phyloP scores from a whole-genome alignment of 1,139 yeast genomes.

The Scheffersomyces quercinus region DNA sequence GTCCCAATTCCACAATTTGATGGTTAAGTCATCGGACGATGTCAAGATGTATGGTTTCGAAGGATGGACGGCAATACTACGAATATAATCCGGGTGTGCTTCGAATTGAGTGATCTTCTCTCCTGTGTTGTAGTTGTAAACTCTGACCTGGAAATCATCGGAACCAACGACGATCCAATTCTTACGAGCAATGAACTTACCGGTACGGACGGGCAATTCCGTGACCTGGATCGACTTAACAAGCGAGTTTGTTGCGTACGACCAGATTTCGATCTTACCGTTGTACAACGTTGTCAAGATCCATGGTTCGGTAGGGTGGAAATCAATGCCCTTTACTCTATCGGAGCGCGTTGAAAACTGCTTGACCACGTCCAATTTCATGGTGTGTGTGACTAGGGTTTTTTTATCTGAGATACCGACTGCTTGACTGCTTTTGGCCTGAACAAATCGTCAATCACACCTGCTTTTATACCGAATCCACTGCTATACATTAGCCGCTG shows the following conservation, averaged over 20 bases:
- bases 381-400: slow-evolving; percentile 9
- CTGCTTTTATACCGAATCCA: too few species aligned
- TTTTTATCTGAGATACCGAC: too few species aligned
- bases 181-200: slow-evolving; percentile 91
- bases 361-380: slow-evolving; percentile 61
- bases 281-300: slow-evolving; percentile 82
- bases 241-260: slow-evolving; percentile 71
- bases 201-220: slow-evolving; percentile 93
- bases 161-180: slow-evolving; percentile 97
- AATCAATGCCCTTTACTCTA: slow-evolving; percentile 95
- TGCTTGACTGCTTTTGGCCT: too few species aligned
- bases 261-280: slow-evolving; percentile 89
- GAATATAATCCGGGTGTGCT: slow-evolving; percentile 96
- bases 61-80: slow-evolving; percentile 93
- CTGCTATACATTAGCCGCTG: neutral
- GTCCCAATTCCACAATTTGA: slow-evolving; percentile 98
- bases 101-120: slow-evolving; percentile 94
- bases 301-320: slow-evolving; percentile 99
- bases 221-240: slow-evolving; percentile 73
- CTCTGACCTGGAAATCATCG: slow-evolving; percentile 92
- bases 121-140: slow-evolving; percentile 92
- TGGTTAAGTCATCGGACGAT: slow-evolving; percentile 87
- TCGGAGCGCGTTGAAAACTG: slow-evolving; percentile 86
- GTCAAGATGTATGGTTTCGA: slow-evolving; percentile 86
- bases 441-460: too few species aligned